Evolutionary conservation across 208 protist genomes (phyloP).

Genomic region (Trypanosoma avium): DNA sequence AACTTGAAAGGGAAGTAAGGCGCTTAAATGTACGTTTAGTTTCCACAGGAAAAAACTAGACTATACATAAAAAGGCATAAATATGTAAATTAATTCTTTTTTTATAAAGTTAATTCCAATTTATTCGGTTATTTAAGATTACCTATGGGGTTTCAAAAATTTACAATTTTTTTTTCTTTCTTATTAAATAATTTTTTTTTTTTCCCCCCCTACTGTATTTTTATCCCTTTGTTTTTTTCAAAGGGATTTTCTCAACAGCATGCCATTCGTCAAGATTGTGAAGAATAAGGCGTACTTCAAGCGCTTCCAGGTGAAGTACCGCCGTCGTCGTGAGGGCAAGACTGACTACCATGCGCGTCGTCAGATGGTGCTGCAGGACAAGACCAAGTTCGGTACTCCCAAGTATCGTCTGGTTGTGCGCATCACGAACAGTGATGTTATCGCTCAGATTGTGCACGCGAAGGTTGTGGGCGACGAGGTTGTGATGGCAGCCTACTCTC

Average conservation of each 20-base stretch:
- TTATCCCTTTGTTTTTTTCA: constrained; percentile 18
- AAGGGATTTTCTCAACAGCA: constrained; percentile 26
- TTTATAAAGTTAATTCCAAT: no score
- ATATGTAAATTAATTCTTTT: no score
- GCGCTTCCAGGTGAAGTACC: constrained; percentile 98
- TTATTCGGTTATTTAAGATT: no score
- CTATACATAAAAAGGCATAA: not conserved
- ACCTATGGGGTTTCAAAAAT: no score
- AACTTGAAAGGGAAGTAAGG: constrained; percentile 44
- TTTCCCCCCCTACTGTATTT: constrained; percentile 4
- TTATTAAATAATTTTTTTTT: not conserved
- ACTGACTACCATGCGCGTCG: constrained; percentile 98
- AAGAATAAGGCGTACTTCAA: constrained; percentile 98
- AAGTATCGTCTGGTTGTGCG: constrained; percentile 99
- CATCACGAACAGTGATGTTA: constrained; percentile 97
- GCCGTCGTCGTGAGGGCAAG: constrained; percentile 97
- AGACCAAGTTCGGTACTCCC: constrained; percentile 98
- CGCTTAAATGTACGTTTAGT: constrained; percentile 34
- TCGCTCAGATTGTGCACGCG: constrained; percentile 96
- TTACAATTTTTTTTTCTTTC: not conserved
- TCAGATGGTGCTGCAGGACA: constrained; percentile 97
- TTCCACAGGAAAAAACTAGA: not conserved
- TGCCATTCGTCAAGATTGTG: constrained; percentile 90
- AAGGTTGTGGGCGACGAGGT: constrained; percentile 96
- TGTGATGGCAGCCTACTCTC: constrained; percentile 95